Conservation (phyloP, 2,329 filamentous ascomycete species). For the Aureobasidium sp. region DNA sequence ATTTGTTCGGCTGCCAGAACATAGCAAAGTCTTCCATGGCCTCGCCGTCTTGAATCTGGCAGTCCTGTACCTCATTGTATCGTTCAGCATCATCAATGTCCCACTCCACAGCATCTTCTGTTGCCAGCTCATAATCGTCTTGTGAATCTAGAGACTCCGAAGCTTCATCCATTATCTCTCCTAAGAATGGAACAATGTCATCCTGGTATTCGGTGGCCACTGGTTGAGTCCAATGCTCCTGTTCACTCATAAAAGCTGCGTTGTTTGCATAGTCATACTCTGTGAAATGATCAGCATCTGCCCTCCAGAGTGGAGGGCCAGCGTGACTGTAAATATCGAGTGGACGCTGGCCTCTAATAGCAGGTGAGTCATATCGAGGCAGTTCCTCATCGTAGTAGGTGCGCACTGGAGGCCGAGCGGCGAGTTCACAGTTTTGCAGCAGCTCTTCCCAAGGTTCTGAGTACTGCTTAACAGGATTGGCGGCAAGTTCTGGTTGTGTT, state of each 20-base stretch:
- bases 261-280: background rate
- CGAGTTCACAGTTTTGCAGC: background rate
- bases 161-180: background rate
- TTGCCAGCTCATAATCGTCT: background rate
- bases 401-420: background rate
- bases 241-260: background rate
- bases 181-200: background rate
- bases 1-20: constrained; percentile 38
- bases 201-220: background rate
- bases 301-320: background rate
- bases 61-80: background rate
- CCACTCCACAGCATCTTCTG: constrained; percentile 5
- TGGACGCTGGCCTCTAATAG: background rate
- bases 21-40: constrained; percentile 21
- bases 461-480: background rate
- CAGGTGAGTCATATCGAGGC: background rate
- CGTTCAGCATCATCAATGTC: background rate
- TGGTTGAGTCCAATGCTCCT: background rate
- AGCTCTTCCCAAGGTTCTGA: background rate
- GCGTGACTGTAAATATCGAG: background rate
- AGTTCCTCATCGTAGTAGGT: background rate
- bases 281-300: background rate
- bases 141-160: background rate
- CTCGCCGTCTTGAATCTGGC: background rate
- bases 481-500: background rate